Base-by-base conservation (phyloP, 2,329 filamentous ascomycete species). In the Fusarium decemcellulare region DNA sequence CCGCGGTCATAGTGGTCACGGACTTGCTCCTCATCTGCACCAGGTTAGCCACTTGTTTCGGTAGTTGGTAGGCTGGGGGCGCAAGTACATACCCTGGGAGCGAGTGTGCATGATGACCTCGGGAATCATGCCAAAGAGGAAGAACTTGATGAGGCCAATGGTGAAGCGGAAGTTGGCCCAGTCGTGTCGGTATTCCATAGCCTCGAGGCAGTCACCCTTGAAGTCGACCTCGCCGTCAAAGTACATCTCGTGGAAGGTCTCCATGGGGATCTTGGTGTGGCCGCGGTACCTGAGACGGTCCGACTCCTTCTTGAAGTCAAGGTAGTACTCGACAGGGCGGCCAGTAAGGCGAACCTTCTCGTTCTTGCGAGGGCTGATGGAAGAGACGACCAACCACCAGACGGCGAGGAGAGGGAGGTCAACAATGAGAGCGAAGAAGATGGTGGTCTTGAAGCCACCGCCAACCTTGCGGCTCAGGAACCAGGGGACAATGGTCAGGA, bases 241-340 rank as follows among this genome's bases (percentile, higher is more conserved):
- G 87, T 98, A 98, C 92, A 95, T 97, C 83, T 98, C 95, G 79
- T 97, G 91, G 86, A 98, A 98, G 27, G 94, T 97, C 85, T 97
- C 92, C 86, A 97, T 92, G 58, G 94, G 91, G 65, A 96, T 94
- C 84, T 92, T 95, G 83, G 88, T 92, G 81, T 87, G 87, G 80
- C 93, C 93, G 73, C 88, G 86, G 84, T 94, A 96, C 82, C 91
- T 93, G 76, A 80, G 77, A 76, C 85, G 79, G 76, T 89, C 87
- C 59, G 80, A 80, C n/a, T 83, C 81, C 72, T 87, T 88, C 83
- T 94, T 93, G 86, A 96, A 96, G 65, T 88, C 91, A 72, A 96
- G 89, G 84, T 98, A 98, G 84, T 95, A 88, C 83, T 98, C 95
- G 71, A 98, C 90, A 56, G 93, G 93, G 67, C 92, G 92, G 74